A percentile compares a stretch with the other conserved stretches of the same genome.
Conservation (phyloP, 371 early-diverging fungal genomes). For the Apophysomyces sp. region DNA sequence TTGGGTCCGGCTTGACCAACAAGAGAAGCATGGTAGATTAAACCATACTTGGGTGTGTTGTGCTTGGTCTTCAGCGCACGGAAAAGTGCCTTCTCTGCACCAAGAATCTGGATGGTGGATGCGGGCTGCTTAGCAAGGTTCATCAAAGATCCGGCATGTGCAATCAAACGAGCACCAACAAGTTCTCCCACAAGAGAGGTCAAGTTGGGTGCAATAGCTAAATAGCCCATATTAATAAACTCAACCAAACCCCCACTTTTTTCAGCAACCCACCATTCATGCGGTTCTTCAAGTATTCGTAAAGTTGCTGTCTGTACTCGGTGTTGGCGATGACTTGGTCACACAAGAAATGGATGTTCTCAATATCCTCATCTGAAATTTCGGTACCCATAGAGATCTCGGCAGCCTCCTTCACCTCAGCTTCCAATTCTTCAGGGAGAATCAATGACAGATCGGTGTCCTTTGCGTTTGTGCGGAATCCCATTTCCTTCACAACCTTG, state of each 20-base stretch:
- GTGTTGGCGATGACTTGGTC: conserved; percentile 86
- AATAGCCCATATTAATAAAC: neutral
- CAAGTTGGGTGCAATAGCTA: conserved; percentile 91
- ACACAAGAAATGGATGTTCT: conserved; percentile 79
- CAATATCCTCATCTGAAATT: conserved; percentile 86
- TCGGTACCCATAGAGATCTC: conserved; percentile 96
- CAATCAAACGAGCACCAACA: conserved; percentile 90
- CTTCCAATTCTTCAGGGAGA: conserved; percentile 91
- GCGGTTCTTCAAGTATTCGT: conserved; percentile 87
- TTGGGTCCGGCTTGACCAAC: conserved; percentile 86
- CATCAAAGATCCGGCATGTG: conserved; percentile 91
- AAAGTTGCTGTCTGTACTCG: conserved; percentile 86
- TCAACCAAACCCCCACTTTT: neutral
- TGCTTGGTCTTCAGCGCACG: conserved; percentile 93
- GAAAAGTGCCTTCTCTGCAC: conserved; percentile 98
- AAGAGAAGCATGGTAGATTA: conserved; percentile 90
- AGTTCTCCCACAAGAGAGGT: conserved; percentile 90
- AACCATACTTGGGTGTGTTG: conserved; percentile 97
- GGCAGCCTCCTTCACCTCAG: conserved; percentile 78
- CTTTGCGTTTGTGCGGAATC: conserved; percentile 82
- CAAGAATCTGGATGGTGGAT: conserved; percentile 95
- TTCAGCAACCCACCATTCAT: conserved; percentile 56
- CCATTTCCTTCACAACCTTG: conserved; percentile 66
- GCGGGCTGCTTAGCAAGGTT: conserved; percentile 93
- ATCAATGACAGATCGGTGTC: conserved; percentile 74